Percentiles rank a stretch among this genome's conserved stretches.
Evolutionary conservation across 345 rosid species (phyloP).

Genomic region (Barbarea vulgaris): DNA sequence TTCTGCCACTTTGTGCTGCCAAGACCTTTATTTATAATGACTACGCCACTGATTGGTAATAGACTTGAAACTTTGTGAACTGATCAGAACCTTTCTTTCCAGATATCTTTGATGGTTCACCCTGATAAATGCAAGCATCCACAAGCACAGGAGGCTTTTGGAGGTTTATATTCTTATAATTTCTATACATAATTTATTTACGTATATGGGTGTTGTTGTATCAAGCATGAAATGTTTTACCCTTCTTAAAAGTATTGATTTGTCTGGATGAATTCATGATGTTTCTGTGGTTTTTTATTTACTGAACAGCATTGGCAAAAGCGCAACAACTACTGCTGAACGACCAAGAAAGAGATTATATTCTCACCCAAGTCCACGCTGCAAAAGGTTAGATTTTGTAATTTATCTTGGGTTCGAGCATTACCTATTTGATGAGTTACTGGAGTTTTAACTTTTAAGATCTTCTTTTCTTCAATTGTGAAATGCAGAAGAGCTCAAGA

Average conservation of each 20-base stretch:
- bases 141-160: conserved; percentile 97
- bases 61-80: conserved; percentile 19
- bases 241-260: background rate
- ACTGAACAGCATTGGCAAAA: conserved; percentile 80
- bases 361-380: conserved; percentile 80
- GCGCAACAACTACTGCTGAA: conserved; percentile 85
- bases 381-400: conserved; percentile 68
- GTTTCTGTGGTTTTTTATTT: conserved; percentile 33
- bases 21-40: background rate
- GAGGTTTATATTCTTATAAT: conserved; percentile 49
- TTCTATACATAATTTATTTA: background rate
- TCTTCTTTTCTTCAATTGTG: conserved; percentile 25
- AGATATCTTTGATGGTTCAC: conserved; percentile 92
- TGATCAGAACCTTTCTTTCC: conserved; percentile 17
- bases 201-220: conserved; percentile 7
- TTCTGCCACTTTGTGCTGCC: background rate
- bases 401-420: background rate
- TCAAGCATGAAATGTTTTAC: background rate
- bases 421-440: conserved; percentile 25
- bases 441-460: background rate
- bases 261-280: conserved; percentile 1
- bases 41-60: background rate
- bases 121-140: conserved; percentile 99
- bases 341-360: conserved; percentile 86
- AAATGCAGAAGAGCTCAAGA: conserved; percentile 85